Conservation (phyloP, 2,329 filamentous ascomycete species). For the Hortaea werneckii region DNA sequence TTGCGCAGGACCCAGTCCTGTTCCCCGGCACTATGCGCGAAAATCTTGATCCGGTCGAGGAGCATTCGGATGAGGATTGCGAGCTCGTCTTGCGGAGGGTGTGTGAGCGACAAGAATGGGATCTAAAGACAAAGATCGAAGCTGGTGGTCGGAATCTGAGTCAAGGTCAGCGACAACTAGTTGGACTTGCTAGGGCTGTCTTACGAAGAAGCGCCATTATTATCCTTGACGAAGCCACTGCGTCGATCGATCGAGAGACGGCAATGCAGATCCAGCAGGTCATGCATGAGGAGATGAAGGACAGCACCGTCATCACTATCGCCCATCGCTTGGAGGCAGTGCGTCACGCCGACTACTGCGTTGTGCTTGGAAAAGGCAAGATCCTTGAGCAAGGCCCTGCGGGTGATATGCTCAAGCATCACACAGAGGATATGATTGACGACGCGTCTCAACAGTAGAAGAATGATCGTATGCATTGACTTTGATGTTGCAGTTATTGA, state of each 20-base stretch:
- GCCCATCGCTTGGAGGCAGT: slow-evolving; percentile 56
- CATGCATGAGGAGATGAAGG: slow-evolving; percentile 45
- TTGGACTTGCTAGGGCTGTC: slow-evolving; percentile 54
- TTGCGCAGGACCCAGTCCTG: slow-evolving; percentile 57
- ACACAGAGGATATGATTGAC: slow-evolving; percentile 8
- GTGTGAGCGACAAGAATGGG: slow-evolving; percentile 47
- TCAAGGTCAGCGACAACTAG: slow-evolving; percentile 56
- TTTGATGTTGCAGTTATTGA: no score
- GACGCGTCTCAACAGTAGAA: slow-evolving; percentile 1
- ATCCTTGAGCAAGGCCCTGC: slow-evolving; percentile 30
- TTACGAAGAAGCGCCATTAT: slow-evolving; percentile 51
- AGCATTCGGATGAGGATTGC: slow-evolving; percentile 48
- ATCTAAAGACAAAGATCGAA: slow-evolving; percentile 46
- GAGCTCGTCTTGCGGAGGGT: slow-evolving; percentile 44
- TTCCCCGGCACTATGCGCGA: slow-evolving; percentile 52
- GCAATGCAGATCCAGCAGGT: slow-evolving; percentile 46
- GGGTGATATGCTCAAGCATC: slow-evolving; percentile 19
- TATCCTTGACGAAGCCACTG: slow-evolving; percentile 57
- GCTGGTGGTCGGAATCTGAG: slow-evolving; percentile 52
- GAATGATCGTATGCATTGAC: not conserved
- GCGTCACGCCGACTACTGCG: slow-evolving; percentile 45
- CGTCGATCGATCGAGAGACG: slow-evolving; percentile 54
- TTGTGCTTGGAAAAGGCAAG: slow-evolving; percentile 44
- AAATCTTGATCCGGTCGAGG: slow-evolving; percentile 52
- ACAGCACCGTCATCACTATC: slow-evolving; percentile 55